phyloP scores from a whole-genome alignment of 2,329 filamentous ascomycete species.

The Simplicillium aogashimaense region DNA sequence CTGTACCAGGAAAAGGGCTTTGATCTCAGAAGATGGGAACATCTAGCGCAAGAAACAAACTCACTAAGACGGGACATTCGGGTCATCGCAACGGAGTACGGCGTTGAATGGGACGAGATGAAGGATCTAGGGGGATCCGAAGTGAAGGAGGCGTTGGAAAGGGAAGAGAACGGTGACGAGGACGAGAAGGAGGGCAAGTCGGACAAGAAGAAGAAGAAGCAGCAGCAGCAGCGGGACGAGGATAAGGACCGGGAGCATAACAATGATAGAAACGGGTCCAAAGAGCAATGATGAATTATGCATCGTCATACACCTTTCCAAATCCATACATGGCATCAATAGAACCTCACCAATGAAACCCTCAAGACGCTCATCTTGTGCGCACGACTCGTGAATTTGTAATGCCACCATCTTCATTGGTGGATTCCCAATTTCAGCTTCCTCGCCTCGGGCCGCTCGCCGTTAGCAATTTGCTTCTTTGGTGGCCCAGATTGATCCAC shows the following conservation, averaged over 20 bases:
- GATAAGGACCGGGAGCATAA: constrained; percentile 11
- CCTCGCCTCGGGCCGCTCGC: too few species aligned
- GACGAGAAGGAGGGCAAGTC: constrained; percentile 28
- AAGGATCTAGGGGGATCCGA: constrained; percentile 62
- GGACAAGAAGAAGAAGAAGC: constrained; percentile 24
- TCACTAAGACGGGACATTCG: constrained; percentile 68
- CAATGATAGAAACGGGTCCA: not conserved
- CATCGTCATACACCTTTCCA: too few species aligned
- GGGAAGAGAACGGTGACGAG: constrained; percentile 32
- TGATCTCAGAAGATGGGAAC: constrained; percentile 68
- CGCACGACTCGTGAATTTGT: too few species aligned
- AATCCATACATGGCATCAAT: too few species aligned
- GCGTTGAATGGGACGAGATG: constrained; percentile 79
- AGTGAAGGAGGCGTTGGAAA: constrained; percentile 45
- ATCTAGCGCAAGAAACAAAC: constrained; percentile 71
- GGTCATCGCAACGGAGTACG: constrained; percentile 73
- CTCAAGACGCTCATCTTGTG: constrained; percentile 1
- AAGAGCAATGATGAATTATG: too few species aligned
- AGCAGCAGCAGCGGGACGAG: constrained; percentile 19
- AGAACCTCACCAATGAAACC: too few species aligned
- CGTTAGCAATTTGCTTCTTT: too few species aligned
- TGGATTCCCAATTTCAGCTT: too few species aligned
- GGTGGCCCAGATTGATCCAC: too few species aligned
- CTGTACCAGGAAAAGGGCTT: constrained; percentile 71
- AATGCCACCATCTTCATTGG: too few species aligned